Conservation (phyloP, 2,329 filamentous ascomycete species). For the Monosporascus ibericus region DNA sequence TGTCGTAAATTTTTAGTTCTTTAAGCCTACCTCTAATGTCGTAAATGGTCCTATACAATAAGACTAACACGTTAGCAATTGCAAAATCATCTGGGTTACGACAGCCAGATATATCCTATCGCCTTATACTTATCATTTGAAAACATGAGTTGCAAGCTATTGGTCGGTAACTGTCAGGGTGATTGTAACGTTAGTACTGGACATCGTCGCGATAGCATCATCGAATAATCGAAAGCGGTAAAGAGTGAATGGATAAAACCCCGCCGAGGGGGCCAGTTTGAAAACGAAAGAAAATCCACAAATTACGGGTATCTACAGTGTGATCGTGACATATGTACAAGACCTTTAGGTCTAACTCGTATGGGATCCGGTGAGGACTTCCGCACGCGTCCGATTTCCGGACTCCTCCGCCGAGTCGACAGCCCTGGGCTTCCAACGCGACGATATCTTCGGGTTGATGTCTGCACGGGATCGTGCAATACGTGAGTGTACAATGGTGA, state of each 20-base stretch:
- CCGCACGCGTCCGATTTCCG: constrained; percentile 42
- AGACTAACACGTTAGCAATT: no score
- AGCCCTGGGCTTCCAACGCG: constrained; percentile 29
- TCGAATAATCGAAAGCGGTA: no score
- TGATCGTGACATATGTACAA: constrained; percentile 29
- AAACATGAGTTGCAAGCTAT: no score
- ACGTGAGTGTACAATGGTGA: constrained; percentile 19
- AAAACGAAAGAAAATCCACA: constrained; percentile 5
- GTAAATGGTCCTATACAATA: no score
- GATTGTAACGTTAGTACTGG: no score
- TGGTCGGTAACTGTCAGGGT: no score
- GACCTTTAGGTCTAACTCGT: constrained; percentile 35
- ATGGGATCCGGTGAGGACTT: constrained; percentile 37
- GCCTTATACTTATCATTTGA: no score
- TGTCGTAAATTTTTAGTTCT: no score
- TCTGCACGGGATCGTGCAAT: constrained; percentile 15
- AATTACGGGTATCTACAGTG: constrained; percentile 20
- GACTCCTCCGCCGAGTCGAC: constrained; percentile 36
- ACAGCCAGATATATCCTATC: no score
- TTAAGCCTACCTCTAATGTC: no score
- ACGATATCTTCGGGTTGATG: constrained; percentile 19
- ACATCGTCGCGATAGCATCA: neutral
- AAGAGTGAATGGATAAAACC: neutral
- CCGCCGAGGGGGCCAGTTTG: neutral
- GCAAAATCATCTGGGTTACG: no score